Conservation (phyloP, 306 rosid species). For the Lupinus albus region DNA sequence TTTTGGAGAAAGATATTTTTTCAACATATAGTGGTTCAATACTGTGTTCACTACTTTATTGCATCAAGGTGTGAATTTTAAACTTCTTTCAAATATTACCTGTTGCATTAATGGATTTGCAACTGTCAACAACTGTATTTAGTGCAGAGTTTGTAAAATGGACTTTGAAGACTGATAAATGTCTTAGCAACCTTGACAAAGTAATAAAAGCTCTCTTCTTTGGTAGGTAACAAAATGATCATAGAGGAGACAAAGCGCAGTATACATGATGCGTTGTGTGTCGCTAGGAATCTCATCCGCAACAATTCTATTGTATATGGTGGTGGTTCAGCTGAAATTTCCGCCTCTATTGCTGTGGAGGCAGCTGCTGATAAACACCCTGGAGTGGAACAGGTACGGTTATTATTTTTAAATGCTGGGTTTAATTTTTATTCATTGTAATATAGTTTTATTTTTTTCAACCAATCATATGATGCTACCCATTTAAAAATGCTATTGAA, state of each 20-base stretch:
- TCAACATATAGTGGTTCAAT: too few relatives aligned
- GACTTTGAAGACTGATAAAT: neutral
- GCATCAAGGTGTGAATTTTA: too few relatives aligned
- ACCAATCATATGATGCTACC: neutral
- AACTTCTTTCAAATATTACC: too few relatives aligned
- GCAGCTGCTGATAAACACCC: constrained; percentile 91
- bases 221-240: constrained; percentile 97
- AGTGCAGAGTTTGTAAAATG: constrained; percentile 3
- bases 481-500: constrained; percentile 16
- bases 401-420: neutral
- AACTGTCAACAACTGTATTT: neutral
- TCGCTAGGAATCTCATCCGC: constrained; percentile 96
- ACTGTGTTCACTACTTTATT: too few relatives aligned
- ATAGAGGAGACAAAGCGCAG: constrained; percentile 99
- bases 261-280: constrained; percentile 91
- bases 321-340: constrained; percentile 96
- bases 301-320: constrained; percentile 96
- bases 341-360: constrained; percentile 87
- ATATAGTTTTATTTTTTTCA: neutral
- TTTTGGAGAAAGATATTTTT: too few relatives aligned
- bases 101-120: neutral
- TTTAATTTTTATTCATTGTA: too few relatives aligned
- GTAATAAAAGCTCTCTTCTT: constrained; percentile 36
- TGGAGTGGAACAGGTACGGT: constrained; percentile 89
- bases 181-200: constrained; percentile 21